A percentile compares a stretch with the other conserved stretches of the same genome.
These are phyloP conservation scores for Flaveria ramosissima DNA, from an alignment of 129 eudicot genomes.

Conservation along the genomic window DNA sequence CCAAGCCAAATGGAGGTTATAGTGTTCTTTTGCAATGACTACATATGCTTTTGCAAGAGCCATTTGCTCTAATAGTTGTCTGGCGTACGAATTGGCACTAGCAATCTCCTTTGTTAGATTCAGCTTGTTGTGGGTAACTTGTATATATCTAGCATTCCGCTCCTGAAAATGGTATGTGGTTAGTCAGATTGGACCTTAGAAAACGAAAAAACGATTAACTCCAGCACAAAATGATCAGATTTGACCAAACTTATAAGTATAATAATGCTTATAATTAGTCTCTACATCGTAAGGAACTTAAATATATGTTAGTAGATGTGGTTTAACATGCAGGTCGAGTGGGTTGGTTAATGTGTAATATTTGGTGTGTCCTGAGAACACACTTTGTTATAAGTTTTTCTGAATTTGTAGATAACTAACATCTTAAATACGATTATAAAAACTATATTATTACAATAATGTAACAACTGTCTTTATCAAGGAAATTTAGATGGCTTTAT, in stretches of 20 bases:
- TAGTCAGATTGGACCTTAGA: background rate
- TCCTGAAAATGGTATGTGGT: constrained; percentile 42
- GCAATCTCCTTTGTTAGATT: constrained; percentile 49
- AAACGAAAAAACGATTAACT: background rate
- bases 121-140: constrained; percentile 25
- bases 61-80: constrained; percentile 80
- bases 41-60: constrained; percentile 79
- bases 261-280: too few species aligned
- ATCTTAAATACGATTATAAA: background rate
- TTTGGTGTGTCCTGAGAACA: too few species aligned
- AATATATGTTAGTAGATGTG: too few species aligned
- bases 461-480: background rate
- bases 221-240: too few species aligned
- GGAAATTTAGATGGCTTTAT: too few species aligned
- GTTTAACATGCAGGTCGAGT: too few species aligned
- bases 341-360: too few species aligned
- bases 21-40: constrained; percentile 78
- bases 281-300: too few species aligned
- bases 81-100: constrained; percentile 60
- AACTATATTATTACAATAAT: background rate
- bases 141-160: constrained; percentile 31
- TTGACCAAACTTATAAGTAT: too few species aligned
- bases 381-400: too few species aligned
- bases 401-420: too few species aligned
- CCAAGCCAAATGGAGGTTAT: constrained; percentile 80